Conservation (phyloP, 768 basidiomycete species). For the Lactarius indigo region DNA sequence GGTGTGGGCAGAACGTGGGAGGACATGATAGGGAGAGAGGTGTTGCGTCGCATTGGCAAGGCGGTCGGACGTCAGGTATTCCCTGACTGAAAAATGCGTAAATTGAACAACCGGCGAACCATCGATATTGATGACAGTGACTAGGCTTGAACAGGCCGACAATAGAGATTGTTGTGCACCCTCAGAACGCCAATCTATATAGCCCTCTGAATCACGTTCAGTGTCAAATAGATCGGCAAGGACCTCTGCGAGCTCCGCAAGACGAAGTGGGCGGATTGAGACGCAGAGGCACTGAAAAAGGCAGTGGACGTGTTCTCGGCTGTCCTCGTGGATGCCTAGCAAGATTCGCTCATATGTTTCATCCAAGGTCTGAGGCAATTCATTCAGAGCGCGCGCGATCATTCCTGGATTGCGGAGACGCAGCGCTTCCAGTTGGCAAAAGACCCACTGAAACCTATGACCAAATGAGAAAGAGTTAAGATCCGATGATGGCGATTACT, state of each 20-base stretch:
- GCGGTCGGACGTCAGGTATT: conserved; percentile 6
- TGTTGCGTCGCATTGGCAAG: background rate
- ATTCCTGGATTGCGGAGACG: background rate
- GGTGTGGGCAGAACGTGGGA: background rate
- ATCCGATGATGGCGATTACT: background rate
- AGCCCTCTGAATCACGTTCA: background rate
- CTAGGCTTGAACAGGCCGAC: background rate
- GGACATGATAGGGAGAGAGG: background rate
- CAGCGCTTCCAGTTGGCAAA: background rate
- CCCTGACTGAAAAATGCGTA: conserved; percentile 13
- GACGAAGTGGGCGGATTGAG: background rate
- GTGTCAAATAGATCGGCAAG: background rate
- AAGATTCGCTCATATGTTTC: background rate
- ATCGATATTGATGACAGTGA: background rate
- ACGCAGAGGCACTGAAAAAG: background rate
- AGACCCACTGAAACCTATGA: background rate
- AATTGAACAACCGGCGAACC: background rate
- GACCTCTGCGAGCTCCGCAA: conserved; percentile 6
- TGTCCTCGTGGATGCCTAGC: background rate
- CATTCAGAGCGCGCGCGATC: background rate
- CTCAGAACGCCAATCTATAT: background rate
- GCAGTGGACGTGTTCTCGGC: background rate
- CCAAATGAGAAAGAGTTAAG: background rate
- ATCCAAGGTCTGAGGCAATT: background rate
- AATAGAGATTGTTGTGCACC: background rate